Evolutionary conservation across 1,284 basidiomycete genomes (phyloP).

Genomic region (Sutorius eximius): DNA sequence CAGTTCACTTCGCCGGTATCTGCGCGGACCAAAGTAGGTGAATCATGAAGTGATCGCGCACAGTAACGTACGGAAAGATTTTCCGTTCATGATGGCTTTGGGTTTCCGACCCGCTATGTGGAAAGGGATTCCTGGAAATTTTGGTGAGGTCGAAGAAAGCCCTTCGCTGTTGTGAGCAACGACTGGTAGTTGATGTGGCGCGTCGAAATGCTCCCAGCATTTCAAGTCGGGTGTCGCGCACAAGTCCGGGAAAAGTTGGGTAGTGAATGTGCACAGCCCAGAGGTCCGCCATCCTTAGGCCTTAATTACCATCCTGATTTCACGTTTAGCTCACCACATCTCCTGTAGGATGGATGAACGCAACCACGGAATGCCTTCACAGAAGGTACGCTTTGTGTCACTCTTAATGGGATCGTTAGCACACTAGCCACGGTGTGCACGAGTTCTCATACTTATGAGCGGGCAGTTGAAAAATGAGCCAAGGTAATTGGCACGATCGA

Average conservation of each 20-base stretch:
- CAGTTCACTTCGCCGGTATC: slow-evolving; percentile 74
- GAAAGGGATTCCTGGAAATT: slow-evolving; percentile 41
- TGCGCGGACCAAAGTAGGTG: slow-evolving; percentile 38
- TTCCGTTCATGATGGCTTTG: slow-evolving; percentile 62
- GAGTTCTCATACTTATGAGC: not conserved
- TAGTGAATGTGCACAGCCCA: too few species aligned
- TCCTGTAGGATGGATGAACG: not conserved
- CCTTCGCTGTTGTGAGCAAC: slow-evolving; percentile 15
- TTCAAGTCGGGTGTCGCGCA: not conserved
- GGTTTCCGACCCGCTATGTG: slow-evolving; percentile 26
- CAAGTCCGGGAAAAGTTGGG: not conserved
- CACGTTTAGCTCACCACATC: not conserved
- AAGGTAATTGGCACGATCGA: not conserved
- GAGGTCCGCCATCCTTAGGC: not conserved
- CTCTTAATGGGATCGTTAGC: not conserved
- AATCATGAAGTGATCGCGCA: not conserved
- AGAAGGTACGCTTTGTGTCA: not conserved
- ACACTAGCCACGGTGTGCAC: not conserved
- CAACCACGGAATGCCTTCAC: not conserved
- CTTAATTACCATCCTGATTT: not conserved
- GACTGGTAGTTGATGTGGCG: slow-evolving; percentile 5
- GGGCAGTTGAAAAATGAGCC: not conserved
- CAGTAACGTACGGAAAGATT: slow-evolving; percentile 72
- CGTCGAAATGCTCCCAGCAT: slow-evolving; percentile 23
- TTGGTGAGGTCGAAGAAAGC: slow-evolving; percentile 42